Evolutionary conservation across 306 rosid species (phyloP), one percentile per base, ranked within the genome.

Genomic region (Cyamopsis tetragonoloba): DNA sequence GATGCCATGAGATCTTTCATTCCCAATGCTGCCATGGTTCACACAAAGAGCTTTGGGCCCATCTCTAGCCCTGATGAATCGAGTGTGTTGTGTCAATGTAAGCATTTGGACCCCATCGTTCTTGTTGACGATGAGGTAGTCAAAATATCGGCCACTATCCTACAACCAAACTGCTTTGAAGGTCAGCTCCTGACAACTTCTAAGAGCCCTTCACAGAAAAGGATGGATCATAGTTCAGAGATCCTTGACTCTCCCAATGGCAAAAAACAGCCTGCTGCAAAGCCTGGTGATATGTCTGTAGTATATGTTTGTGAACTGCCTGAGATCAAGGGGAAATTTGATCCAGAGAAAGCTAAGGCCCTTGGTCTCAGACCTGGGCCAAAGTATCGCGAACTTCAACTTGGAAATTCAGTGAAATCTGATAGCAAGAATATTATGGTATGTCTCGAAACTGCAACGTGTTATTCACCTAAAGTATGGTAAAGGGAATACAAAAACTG

Each of bases 21-120:
- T 71, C 98, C 91, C 75, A 81, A 78, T 75, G 96, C 95, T 79
- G 95, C 93, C 77, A 89, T 93, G 98, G 91, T 89, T 82, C 85
- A 93, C 86, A 93, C 98, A 23, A 76, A 69, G 83, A 89, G 97
- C 82, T 93, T 89, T 73, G 98, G 87, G 35, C 89, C 89, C 7
- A 35, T 59, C 37, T 62, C 53, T 4, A 19, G 57, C 77, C 64
- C 80, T 7, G 48, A 68, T 43, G 84, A 60, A 41, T 46, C 76
- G 47, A 5, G 65, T 69, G 57, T 59, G 64, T 53, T 62, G 12
- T 34, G 38, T 68, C 73, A 44, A 69, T 76, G 67, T 78, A 77
- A 55, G 59, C 69, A 38, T 76, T 57, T 19, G 41, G 85, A 85
- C 23, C 86, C 98, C 51, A 76, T 89, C 74, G 89, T 89, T 76